Percentiles rank a stretch among this genome's conserved stretches.
Conservation (phyloP, 1,284 basidiomycete species). For the Cutaneotrichosporon dermatis region DNA sequence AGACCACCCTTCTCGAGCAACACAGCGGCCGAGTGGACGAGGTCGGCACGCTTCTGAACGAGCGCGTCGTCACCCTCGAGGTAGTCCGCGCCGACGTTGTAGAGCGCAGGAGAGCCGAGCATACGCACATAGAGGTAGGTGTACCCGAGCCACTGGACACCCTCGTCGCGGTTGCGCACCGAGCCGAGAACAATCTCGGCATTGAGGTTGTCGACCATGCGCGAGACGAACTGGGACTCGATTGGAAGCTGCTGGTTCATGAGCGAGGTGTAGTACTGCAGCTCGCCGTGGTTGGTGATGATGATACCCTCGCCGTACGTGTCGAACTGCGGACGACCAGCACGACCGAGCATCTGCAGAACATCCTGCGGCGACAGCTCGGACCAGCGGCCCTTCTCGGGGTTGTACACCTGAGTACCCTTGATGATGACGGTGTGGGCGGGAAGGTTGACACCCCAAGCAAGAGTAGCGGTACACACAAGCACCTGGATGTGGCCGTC, state of each 20-base stretch:
- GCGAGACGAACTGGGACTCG: conserved; percentile 89
- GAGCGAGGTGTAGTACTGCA: conserved; percentile 93
- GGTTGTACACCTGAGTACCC: conserved; percentile 98
- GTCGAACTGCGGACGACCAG: conserved; percentile 96
- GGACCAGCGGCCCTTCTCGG: conserved; percentile 96
- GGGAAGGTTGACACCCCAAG: conserved; percentile 98
- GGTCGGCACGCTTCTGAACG: conserved; percentile 90
- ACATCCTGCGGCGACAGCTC: conserved; percentile 96
- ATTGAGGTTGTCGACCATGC: conserved; percentile 92
- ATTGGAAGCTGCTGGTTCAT: conserved; percentile 96
- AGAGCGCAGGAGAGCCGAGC: conserved; percentile 83
- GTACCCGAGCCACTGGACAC: conserved; percentile 96
- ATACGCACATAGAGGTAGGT: conserved; percentile 96
- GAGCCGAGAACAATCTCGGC: conserved; percentile 97
- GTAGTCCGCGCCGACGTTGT: conserved; percentile 87
- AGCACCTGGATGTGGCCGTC: conserved; percentile 91
- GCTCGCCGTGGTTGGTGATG: conserved; percentile 94
- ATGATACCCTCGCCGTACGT: conserved; percentile 97
- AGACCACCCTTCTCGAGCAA: conserved; percentile 91
- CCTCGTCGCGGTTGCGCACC: conserved; percentile 91
- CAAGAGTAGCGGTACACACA: conserved; percentile 94
- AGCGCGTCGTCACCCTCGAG: conserved; percentile 71
- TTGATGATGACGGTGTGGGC: conserved; percentile 99
- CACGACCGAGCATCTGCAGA: conserved; percentile 96
- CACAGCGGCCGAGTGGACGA: conserved; percentile 88